These are phyloP conservation scores for Chaetomium sp. DNA, from an alignment of 2,329 filamentous ascomycete species.

Conservation along the genomic window DNA sequence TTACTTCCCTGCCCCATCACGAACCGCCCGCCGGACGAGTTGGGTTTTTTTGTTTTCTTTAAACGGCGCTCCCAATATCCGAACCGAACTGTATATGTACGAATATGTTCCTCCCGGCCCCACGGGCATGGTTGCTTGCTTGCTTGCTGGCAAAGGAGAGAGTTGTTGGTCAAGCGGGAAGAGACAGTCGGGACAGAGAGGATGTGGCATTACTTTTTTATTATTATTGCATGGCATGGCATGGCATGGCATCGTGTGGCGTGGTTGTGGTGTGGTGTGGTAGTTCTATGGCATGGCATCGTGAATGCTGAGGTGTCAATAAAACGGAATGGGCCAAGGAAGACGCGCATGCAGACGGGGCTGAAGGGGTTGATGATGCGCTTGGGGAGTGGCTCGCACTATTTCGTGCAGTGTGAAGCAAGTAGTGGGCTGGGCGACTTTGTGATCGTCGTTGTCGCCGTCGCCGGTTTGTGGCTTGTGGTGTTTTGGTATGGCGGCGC, in stretches of 20 bases:
- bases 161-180: conserved; percentile 1
- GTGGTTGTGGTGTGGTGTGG: neutral
- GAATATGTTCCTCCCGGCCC: conserved; percentile 20
- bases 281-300: neutral
- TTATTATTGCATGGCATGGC: conserved; percentile 7
- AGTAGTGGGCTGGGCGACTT: neutral
- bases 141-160: conserved; percentile 3
- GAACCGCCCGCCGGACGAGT: neutral
- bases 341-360: neutral
- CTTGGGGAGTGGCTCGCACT: no score
- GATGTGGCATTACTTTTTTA: neutral
- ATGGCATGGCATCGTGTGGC: conserved; percentile 13
- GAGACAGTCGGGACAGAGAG: neutral
- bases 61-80: neutral
- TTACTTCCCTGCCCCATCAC: neutral
- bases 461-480: neutral
- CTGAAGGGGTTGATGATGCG: neutral
- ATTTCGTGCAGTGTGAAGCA: no score
- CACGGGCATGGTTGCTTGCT: conserved; percentile 12
- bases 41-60: neutral
- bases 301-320: neutral
- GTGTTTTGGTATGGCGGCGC: neutral
- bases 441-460: neutral
- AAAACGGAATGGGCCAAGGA: neutral
- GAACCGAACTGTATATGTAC: conserved; percentile 34